Evolutionary conservation across 1,139 yeast genomes (phyloP).

Genomic region (Candida smagusa): DNA sequence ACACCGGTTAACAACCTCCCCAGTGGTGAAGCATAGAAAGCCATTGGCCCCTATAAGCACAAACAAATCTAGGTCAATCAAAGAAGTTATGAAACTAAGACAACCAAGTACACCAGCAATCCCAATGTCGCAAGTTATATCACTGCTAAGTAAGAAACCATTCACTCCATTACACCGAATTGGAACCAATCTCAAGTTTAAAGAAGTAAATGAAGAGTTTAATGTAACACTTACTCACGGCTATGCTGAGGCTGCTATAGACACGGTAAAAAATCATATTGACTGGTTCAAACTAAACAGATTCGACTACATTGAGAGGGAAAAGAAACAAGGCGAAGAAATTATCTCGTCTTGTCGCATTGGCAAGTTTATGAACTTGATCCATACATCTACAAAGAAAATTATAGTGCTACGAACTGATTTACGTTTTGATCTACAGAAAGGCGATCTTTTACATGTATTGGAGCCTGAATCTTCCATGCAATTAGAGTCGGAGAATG

Average conservation of each 20-base stretch:
- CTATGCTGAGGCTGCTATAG: not conserved
- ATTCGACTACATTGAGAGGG: constrained; percentile 13
- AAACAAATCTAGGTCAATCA: not conserved
- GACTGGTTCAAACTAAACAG: constrained; percentile 22
- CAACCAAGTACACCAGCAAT: not conserved
- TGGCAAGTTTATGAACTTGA: constrained; percentile 22
- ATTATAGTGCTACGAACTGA: constrained; percentile 20
- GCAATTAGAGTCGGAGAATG: constrained; percentile 2
- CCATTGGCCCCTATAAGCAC: too few relatives aligned
- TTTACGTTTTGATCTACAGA: constrained; percentile 10
- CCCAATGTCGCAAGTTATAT: constrained; percentile 1
- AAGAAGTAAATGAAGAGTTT: constrained; percentile 5
- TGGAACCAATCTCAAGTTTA: constrained; percentile 3
- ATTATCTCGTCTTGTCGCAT: constrained; percentile 7
- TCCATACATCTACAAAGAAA: constrained; percentile 7
- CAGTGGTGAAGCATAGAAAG: not conserved
- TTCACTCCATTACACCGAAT: constrained; percentile 4
- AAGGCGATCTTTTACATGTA: constrained; percentile 7
- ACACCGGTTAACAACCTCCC: constrained; percentile 7
- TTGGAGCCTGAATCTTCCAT: constrained; percentile 2
- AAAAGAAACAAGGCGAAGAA: not conserved
- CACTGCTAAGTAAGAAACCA: not conserved
- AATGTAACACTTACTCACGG: not conserved
- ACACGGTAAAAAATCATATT: constrained; percentile 9
- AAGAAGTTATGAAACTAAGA: not conserved